Conservation (phyloP, 148 eudicot species). For the Rhododendron ferrugineum region DNA sequence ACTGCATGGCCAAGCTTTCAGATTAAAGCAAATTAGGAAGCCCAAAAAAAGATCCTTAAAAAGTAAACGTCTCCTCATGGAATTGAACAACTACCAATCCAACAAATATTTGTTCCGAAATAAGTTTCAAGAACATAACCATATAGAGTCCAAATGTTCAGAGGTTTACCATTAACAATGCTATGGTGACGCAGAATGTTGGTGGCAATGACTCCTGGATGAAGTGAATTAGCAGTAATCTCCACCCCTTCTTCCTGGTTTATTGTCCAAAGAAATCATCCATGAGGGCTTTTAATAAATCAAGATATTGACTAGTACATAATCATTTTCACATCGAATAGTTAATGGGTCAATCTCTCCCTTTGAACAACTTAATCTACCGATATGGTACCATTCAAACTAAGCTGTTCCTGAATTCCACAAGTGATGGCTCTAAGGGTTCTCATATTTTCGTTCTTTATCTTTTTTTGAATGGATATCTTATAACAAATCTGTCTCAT, state of each 20-base stretch:
- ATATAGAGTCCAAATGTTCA: too few relatives aligned
- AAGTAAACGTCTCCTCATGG: background rate
- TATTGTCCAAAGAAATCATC: background rate
- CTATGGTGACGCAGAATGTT: slow-evolving; percentile 52
- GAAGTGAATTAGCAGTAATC: slow-evolving; percentile 23
- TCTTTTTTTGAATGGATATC: background rate
- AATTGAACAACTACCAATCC: background rate
- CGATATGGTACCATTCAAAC: background rate
- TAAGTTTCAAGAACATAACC: background rate
- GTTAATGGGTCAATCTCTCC: background rate
- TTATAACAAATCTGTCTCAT: background rate
- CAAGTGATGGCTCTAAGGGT: background rate
- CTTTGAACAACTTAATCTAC: background rate
- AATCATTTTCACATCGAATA: background rate
- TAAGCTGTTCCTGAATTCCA: background rate
- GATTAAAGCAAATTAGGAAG: background rate
- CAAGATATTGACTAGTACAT: background rate
- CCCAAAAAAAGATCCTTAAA: background rate
- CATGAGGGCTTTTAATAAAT: background rate
- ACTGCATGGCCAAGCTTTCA: background rate
- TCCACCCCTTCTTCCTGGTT: slow-evolving; percentile 67
- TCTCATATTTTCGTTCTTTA: background rate
- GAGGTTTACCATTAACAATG: slow-evolving; percentile 41
- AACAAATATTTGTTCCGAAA: background rate
- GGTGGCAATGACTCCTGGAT: slow-evolving; percentile 77